Evolutionary conservation across 345 rosid genomes (phyloP), one percentile per base, ranked within the genome.

Genomic region (Mallotus nudiflorus): DNA sequence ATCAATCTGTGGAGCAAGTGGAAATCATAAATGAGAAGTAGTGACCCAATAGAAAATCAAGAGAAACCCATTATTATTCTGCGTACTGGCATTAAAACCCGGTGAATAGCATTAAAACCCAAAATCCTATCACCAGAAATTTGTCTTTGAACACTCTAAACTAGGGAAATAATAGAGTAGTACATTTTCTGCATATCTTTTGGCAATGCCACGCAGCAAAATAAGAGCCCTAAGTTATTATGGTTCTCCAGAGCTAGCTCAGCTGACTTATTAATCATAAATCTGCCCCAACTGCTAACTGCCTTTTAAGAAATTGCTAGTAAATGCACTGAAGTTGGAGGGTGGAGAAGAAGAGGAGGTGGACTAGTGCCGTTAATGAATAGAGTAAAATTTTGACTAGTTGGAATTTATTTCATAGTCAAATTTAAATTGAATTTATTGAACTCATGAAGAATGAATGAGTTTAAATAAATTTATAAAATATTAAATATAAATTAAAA

Each of bases 231-330:
- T 52, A n/a, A n/a, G 39, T 33, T 44, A 66, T 66, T 9, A 19
- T 20, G 73, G 54, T 40, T n/a, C 37, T 33, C 1, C 4, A 40
- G 20, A n/a, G n/a, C n/a, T n/a, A n/a, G n/a, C n/a, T n/a, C 50
- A 12, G 62, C 66, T 4, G 61, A 28, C 39, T 44, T n/a, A 22
- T n/a, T n/a, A 59, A 60, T 46, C 70, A 78, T 81, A 74, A 75
- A 58, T 73, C 60, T 45, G 51, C 42, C 63, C 39, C 49, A 81
- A 74, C 88, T 61, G 70, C 83, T 60, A 87, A 75, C 91, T 6
- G 78, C 83, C 78, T 59, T 5, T 12, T 3, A 12, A 39, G 18
- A 74, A 69, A 52, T 71, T 25, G 70, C 63, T 15, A 78, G 83
- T 82, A 72, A 80, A 73, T 80, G 84, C 74, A 64, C 14, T 42